Conservation (phyloP, 129 eudicot genomes). For the Saussurea involucrata region DNA sequence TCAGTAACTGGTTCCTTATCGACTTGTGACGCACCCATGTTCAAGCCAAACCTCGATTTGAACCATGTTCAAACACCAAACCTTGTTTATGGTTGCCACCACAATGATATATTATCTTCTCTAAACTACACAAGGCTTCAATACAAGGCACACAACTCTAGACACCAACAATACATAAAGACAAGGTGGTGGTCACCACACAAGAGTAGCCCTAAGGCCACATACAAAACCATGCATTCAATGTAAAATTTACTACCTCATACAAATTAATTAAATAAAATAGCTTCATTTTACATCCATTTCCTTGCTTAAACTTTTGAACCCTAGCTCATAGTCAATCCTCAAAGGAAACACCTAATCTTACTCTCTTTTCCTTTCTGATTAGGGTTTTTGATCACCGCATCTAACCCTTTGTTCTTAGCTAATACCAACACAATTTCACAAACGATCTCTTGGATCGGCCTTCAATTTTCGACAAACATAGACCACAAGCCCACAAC, state of each 20-base stretch:
- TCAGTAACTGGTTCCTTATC: no score
- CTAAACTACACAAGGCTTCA: neutral
- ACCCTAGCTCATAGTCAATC: neutral
- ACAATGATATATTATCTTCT: neutral
- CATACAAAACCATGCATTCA: neutral
- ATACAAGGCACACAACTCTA: neutral
- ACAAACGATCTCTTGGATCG: neutral
- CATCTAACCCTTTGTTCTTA: neutral
- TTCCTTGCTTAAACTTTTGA: neutral
- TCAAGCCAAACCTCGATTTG: neutral
- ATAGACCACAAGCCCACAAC: no score
- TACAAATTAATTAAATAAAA: no score
- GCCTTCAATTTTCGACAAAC: no score
- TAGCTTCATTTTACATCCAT: neutral
- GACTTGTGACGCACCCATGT: neutral
- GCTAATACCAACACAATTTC: no score
- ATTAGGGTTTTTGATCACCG: neutral
- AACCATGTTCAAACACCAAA: neutral
- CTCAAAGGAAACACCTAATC: neutral
- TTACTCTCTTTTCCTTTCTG: neutral
- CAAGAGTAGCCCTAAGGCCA: neutral
- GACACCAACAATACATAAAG: neutral
- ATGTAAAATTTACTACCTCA: neutral
- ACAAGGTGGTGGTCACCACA: neutral
- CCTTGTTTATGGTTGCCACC: neutral